These are phyloP conservation scores for Colletotrichum sp. DNA, from an alignment of 2,329 filamentous ascomycete genomes.

Conservation along the genomic window DNA sequence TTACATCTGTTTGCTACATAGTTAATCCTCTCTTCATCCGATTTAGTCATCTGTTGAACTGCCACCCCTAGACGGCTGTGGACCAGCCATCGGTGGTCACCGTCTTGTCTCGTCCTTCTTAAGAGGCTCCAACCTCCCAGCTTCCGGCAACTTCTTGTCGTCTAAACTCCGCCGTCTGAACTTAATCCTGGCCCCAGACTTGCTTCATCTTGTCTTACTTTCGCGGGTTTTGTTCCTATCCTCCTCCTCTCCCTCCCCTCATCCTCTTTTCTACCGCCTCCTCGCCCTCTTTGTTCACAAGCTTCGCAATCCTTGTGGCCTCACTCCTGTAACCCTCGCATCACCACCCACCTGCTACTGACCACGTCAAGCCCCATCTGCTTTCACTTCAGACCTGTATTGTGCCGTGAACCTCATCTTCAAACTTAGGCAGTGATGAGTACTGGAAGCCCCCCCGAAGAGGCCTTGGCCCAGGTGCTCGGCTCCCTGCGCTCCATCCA, in stretches of 20 bases:
- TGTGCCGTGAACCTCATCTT: neutral
- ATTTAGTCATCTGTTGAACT: neutral
- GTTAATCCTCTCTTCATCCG: neutral
- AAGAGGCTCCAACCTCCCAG: neutral
- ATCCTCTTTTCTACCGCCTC: neutral
- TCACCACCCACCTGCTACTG: neutral
- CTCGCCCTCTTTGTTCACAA: neutral
- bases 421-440: slow-evolving; percentile 7
- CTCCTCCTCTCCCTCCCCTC: neutral
- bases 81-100: slow-evolving; percentile 18
- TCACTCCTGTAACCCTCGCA: neutral
- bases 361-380: neutral
- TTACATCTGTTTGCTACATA: slow-evolving; percentile 7
- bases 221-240: neutral
- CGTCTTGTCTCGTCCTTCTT: neutral
- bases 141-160: neutral
- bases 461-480: slow-evolving; percentile 38
- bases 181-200: neutral
- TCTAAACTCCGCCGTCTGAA: neutral
- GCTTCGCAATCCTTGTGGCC: neutral
- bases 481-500: slow-evolving; percentile 39
- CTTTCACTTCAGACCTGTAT: neutral
- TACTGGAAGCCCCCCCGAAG: neutral
- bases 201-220: neutral
- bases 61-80: slow-evolving; percentile 1